Conservation (phyloP, 345 rosid species). For the Nephelium lappaceum region DNA sequence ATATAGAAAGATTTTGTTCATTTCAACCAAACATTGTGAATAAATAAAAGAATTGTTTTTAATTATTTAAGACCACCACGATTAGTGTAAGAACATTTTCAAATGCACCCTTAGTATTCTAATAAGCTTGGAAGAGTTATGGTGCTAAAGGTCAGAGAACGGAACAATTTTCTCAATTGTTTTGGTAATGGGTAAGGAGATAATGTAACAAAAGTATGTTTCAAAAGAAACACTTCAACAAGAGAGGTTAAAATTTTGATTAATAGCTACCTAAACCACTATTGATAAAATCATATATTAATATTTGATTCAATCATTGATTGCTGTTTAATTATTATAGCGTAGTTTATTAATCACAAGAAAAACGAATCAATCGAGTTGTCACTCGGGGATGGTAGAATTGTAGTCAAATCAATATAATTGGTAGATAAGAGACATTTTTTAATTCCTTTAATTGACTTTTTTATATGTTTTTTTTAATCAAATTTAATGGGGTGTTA, state of each 20-base stretch:
- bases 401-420: not conserved
- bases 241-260: not conserved
- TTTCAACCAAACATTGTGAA: not conserved
- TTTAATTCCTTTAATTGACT: not conserved
- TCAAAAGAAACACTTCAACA: constrained; percentile 1
- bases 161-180: constrained; percentile 14
- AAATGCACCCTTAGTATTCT: no score
- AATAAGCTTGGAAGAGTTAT: no score
- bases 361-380: not conserved
- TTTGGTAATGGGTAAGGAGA: constrained; percentile 1
- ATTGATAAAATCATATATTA: not conserved
- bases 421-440: not conserved
- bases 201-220: not conserved
- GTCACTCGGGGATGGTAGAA: not conserved
- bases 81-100: not conserved
- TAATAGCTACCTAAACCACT: not conserved
- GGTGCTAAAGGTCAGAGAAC: not conserved
- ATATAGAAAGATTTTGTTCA: not conserved
- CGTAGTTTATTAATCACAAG: constrained; percentile 8
- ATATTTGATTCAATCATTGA: constrained; percentile 4
- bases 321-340: not conserved
- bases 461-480: not conserved
- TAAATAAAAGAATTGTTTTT: no score
- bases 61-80: not conserved
- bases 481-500: not conserved